Evolutionary conservation across 768 basidiomycete species (phyloP).

Genomic region (Tubosaeta sp.): DNA sequence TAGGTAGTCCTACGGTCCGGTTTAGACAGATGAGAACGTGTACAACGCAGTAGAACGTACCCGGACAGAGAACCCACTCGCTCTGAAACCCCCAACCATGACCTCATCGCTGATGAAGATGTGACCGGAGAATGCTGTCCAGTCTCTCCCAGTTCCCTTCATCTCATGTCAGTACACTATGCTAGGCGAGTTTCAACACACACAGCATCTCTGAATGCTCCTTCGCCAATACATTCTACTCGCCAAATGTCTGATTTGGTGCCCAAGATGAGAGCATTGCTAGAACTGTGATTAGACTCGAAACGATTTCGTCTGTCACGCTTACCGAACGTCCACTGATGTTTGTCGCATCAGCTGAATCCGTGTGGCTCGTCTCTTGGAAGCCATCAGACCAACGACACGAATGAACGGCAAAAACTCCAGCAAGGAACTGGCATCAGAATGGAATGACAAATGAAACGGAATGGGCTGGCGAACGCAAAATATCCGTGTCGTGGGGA

Average conservation of each 20-base stretch:
- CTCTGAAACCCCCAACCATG: conserved; percentile 59
- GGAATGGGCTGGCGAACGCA: conserved; percentile 58
- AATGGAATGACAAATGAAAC: conserved; percentile 60
- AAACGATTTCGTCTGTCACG: neutral
- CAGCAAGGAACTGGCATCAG: conserved; percentile 51
- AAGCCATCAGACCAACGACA: conserved; percentile 27
- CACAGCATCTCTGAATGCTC: conserved; percentile 54
- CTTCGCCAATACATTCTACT: conserved; percentile 60
- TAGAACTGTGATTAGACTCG: conserved; percentile 19
- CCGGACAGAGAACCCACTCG: conserved; percentile 60
- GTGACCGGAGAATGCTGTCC: conserved; percentile 60
- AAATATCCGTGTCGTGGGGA: conserved; percentile 60
- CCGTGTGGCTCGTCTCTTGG: conserved; percentile 39
- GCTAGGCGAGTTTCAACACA: conserved; percentile 17
- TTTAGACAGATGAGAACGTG: conserved; percentile 1
- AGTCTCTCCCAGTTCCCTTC: conserved; percentile 62
- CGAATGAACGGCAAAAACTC: conserved; percentile 61
- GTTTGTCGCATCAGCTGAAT: conserved; percentile 65
- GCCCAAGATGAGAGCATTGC: conserved; percentile 43
- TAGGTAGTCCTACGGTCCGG: conserved; percentile 55
- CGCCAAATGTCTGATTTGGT: conserved; percentile 73
- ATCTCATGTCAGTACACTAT: conserved; percentile 3
- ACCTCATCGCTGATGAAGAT: conserved; percentile 47
- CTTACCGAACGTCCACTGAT: conserved; percentile 57
- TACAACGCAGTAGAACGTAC: conserved; percentile 32